Percentiles rank a stretch among this genome's conserved stretches.
phyloP scores from a whole-genome alignment of 2,329 filamentous ascomycete species.

The Westerdykella aurantiaca region DNA sequence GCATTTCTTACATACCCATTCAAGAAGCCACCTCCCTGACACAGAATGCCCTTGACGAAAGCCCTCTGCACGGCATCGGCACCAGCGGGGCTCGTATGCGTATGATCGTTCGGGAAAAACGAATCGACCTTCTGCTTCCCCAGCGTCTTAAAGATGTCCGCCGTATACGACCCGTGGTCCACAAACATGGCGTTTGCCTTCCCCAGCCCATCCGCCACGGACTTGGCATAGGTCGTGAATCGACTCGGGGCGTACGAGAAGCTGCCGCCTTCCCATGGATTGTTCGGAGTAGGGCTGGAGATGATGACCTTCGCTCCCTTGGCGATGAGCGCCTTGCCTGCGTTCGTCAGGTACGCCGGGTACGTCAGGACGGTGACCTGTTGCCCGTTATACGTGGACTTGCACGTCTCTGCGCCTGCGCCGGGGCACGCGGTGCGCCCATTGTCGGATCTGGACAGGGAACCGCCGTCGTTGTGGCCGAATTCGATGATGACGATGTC shows the following conservation, averaged over 20 bases:
- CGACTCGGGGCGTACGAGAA: conserved; percentile 47
- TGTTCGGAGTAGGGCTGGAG: conserved; percentile 56
- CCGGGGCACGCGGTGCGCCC: conserved; percentile 56
- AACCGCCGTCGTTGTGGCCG: conserved; percentile 66
- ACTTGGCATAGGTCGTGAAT: conserved; percentile 51
- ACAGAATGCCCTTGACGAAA: conserved; percentile 55
- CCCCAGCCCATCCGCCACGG: conserved; percentile 37
- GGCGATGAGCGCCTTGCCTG: conserved; percentile 48
- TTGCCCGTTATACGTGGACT: conserved; percentile 46
- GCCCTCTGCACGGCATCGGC: conserved; percentile 52
- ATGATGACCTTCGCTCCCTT: conserved; percentile 58
- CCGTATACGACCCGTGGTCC: conserved; percentile 56
- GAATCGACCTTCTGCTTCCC: conserved; percentile 48
- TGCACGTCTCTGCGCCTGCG: conserved; percentile 50
- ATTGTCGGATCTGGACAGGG: conserved; percentile 51
- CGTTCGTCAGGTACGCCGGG: conserved; percentile 55
- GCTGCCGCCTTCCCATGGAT: conserved; percentile 54
- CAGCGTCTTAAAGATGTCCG: conserved; percentile 48
- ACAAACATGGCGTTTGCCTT: conserved; percentile 45
- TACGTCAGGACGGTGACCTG: conserved; percentile 56
- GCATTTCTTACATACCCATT: conserved; percentile 34
- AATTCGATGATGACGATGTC: conserved; percentile 68
- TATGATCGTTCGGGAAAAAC: conserved; percentile 57
- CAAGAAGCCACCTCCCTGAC: conserved; percentile 43
- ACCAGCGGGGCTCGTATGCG: conserved; percentile 54